A percentile compares a stretch with the other conserved stretches of the same genome.
Evolutionary conservation across 2,329 filamentous ascomycete species (phyloP).

Genomic region (Claviceps purpurea): DNA sequence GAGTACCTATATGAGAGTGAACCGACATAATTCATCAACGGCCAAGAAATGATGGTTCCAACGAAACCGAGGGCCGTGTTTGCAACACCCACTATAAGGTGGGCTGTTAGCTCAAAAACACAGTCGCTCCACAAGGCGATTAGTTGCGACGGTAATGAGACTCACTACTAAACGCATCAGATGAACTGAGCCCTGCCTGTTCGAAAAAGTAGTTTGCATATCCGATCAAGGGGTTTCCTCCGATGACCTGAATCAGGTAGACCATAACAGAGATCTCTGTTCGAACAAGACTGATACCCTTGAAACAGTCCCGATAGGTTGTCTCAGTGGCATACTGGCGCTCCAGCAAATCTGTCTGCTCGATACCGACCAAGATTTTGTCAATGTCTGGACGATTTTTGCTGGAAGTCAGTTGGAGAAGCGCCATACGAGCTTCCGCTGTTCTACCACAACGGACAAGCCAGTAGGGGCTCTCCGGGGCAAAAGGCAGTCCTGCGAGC

Average conservation of each 20-base stretch:
- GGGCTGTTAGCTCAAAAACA: not conserved
- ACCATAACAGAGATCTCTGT: slow-evolving; percentile 46
- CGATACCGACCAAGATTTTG: slow-evolving; percentile 39
- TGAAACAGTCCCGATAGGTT: slow-evolving; percentile 37
- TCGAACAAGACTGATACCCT: slow-evolving; percentile 33
- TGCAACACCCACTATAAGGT: slow-evolving; percentile 16
- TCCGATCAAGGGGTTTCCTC: slow-evolving; percentile 49
- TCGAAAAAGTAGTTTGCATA: slow-evolving; percentile 38
- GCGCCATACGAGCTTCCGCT: slow-evolving; percentile 26
- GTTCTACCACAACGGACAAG: slow-evolving; percentile 28
- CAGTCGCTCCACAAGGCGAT: not conserved
- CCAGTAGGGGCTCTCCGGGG: slow-evolving; percentile 39
- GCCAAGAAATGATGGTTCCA: slow-evolving; percentile 27
- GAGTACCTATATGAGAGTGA: not conserved
- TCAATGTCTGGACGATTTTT: slow-evolving; percentile 12
- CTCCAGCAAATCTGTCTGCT: slow-evolving; percentile 44
- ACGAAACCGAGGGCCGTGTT: slow-evolving; percentile 28
- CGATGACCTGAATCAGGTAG: slow-evolving; percentile 51
- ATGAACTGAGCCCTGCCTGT: slow-evolving; percentile 17
- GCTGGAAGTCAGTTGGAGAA: slow-evolving; percentile 29
- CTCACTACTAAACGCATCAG: slow-evolving; percentile 12
- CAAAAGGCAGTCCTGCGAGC: slow-evolving; percentile 30
- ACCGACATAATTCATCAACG: slow-evolving; percentile 21
- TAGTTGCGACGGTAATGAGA: not conserved
- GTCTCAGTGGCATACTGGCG: slow-evolving; percentile 33